Evolutionary conservation across 2,329 filamentous ascomycete genomes (phyloP).

Genomic region (Penicillium nordicum): DNA sequence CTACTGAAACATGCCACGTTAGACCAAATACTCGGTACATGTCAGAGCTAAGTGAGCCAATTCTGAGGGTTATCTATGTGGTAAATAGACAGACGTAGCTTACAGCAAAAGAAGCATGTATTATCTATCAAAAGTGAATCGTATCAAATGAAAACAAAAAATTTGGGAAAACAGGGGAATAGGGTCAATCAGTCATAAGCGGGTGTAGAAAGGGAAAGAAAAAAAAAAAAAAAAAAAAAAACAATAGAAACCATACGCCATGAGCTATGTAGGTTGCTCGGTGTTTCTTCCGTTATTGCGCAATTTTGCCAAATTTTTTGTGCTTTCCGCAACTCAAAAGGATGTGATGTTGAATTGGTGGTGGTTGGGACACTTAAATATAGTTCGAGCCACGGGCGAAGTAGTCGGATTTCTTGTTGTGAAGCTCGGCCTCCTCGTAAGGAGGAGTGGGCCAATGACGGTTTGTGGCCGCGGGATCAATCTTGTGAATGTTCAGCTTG

Average conservation of each 20-base stretch:
- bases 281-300: constrained; percentile 20
- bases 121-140: constrained; percentile 3
- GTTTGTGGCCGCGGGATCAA: constrained; percentile 49
- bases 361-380: constrained; percentile 28
- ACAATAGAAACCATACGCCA: constrained; percentile 33
- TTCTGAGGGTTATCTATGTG: neutral
- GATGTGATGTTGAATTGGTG: constrained; percentile 12
- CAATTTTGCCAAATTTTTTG: constrained; percentile 24
- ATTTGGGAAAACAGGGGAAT: constrained; percentile 19
- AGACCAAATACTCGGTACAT: neutral
- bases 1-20: neutral
- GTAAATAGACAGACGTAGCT: neutral
- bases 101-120: neutral
- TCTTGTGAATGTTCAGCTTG: constrained; percentile 62
- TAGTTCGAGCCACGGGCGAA: constrained; percentile 61
- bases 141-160: constrained; percentile 9
- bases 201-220: neutral
- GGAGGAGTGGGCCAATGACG: constrained; percentile 93
- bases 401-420: constrained; percentile 75
- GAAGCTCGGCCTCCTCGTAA: constrained; percentile 93
- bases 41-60: neutral
- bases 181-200: constrained; percentile 25
- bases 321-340: constrained; percentile 12
- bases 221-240: neutral
- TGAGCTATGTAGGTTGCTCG: constrained; percentile 20